A percentile compares a stretch with the other conserved stretches of the same genome.
phyloP scores from a whole-genome alignment of 495 filamentous ascomycete genomes.

The Xylaria venustula region DNA sequence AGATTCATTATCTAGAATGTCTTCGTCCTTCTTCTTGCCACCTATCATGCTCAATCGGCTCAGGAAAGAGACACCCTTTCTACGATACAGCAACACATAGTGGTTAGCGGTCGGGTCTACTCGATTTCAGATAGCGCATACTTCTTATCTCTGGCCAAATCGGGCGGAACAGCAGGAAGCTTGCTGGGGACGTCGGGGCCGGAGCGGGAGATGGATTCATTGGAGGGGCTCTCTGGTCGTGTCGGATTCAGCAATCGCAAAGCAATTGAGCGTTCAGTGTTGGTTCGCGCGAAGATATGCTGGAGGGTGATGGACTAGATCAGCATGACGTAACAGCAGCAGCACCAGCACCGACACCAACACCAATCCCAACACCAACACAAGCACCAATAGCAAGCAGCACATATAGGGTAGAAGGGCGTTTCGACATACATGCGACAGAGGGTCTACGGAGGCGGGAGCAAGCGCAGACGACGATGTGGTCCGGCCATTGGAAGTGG shows the following conservation, averaged over 20 bases:
- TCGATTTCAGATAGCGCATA: constrained; percentile 36
- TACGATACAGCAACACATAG: constrained; percentile 30
- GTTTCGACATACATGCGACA: constrained; percentile 42
- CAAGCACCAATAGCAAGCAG: too few relatives aligned
- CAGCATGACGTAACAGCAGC: background rate
- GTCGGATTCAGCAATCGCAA: constrained; percentile 61
- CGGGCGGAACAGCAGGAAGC: constrained; percentile 28
- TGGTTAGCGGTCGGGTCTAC: constrained; percentile 26
- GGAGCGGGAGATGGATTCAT: constrained; percentile 38
- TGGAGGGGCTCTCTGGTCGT: constrained; percentile 50
- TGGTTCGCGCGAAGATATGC: constrained; percentile 81
- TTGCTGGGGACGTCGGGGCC: constrained; percentile 33
- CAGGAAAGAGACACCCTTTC: constrained; percentile 87
- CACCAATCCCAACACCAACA: too few relatives aligned
- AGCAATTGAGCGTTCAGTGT: constrained; percentile 68
- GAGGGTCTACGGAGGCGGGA: constrained; percentile 41
- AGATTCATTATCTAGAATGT: constrained; percentile 66
- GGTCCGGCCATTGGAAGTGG: constrained; percentile 13
- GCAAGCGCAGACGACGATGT: constrained; percentile 16
- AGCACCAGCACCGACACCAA: too few relatives aligned
- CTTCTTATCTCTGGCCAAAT: constrained; percentile 64
- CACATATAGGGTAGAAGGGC: background rate
- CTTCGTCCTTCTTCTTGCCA: constrained; percentile 65
- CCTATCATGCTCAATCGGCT: constrained; percentile 77
- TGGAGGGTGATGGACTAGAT: constrained; percentile 19